Percentiles rank a stretch among this genome's conserved stretches.
Conservation (phyloP, 768 basidiomycete genomes). For the Pisolithus albus region DNA sequence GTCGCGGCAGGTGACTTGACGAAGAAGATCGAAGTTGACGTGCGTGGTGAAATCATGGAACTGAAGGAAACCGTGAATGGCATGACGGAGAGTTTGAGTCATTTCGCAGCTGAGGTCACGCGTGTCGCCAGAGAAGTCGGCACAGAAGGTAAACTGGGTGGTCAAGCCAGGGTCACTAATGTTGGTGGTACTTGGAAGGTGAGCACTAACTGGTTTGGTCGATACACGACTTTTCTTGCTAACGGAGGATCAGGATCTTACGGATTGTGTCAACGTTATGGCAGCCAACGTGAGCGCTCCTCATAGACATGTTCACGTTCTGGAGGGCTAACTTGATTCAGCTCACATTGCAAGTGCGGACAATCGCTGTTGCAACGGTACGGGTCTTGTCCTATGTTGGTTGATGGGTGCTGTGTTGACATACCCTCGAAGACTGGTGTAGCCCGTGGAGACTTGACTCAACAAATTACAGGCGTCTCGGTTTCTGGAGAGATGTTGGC, state of each 20-base stretch:
- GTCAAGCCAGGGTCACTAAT: slow-evolving; percentile 88
- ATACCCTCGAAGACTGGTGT: slow-evolving; percentile 63
- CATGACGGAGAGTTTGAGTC: slow-evolving; percentile 84
- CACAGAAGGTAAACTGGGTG: slow-evolving; percentile 91
- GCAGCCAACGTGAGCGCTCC: slow-evolving; percentile 67
- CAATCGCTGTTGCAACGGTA: slow-evolving; percentile 88
- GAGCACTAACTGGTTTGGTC: background rate
- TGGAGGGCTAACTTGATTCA: slow-evolving; percentile 21
- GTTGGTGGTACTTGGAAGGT: slow-evolving; percentile 96
- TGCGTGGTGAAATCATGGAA: slow-evolving; percentile 87
- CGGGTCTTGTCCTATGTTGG: slow-evolving; percentile 18
- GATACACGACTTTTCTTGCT: background rate
- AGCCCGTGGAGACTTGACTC: slow-evolving; percentile 86
- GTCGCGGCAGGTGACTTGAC: slow-evolving; percentile 91
- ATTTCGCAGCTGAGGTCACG: slow-evolving; percentile 79
- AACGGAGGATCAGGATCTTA: slow-evolving; percentile 52
- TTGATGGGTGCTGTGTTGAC: slow-evolving; percentile 1
- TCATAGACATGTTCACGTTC: background rate
- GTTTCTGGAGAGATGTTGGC: slow-evolving; percentile 96
- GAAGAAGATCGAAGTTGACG: slow-evolving; percentile 88
- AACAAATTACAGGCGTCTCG: slow-evolving; percentile 87
- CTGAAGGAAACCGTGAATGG: slow-evolving; percentile 90
- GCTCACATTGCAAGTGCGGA: slow-evolving; percentile 90
- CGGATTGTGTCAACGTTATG: slow-evolving; percentile 95
- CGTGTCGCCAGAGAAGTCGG: slow-evolving; percentile 95